Conservation (phyloP, 179 eudicot species). For the Beta lomatogona region DNA sequence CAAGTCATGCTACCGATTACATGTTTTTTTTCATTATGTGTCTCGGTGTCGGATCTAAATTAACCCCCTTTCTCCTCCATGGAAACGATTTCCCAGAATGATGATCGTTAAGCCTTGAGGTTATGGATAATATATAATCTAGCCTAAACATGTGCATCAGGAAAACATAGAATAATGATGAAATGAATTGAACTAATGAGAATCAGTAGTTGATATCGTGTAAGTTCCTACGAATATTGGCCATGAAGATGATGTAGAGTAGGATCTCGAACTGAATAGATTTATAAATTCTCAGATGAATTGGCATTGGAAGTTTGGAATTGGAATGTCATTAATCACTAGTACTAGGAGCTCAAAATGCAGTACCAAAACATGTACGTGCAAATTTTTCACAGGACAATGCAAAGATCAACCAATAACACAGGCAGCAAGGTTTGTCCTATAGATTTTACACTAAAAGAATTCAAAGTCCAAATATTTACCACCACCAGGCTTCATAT, state of each 20-base stretch:
- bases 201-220: neutral
- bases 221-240: neutral
- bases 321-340: constrained; percentile 14
- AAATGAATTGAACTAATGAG: neutral
- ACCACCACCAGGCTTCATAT: constrained; percentile 64
- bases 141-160: neutral
- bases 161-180: neutral
- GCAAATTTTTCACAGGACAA: constrained; percentile 31
- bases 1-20: no score
- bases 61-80: neutral
- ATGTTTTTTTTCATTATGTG: no score
- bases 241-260: neutral
- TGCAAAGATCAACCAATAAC: constrained; percentile 19
- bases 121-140: neutral
- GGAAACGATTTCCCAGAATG: no score
- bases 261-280: constrained; percentile 1
- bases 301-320: neutral
- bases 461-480: constrained; percentile 82
- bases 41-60: no score
- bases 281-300: constrained; percentile 21
- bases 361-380: constrained; percentile 21
- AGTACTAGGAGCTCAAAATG: constrained; percentile 24
- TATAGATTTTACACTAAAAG: constrained; percentile 49
- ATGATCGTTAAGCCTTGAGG: no score
- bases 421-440: constrained; percentile 20